Evolutionary conservation across 2,329 filamentous ascomycete genomes (phyloP).

Genomic region (Lasiodiplodia hormozganensis): DNA sequence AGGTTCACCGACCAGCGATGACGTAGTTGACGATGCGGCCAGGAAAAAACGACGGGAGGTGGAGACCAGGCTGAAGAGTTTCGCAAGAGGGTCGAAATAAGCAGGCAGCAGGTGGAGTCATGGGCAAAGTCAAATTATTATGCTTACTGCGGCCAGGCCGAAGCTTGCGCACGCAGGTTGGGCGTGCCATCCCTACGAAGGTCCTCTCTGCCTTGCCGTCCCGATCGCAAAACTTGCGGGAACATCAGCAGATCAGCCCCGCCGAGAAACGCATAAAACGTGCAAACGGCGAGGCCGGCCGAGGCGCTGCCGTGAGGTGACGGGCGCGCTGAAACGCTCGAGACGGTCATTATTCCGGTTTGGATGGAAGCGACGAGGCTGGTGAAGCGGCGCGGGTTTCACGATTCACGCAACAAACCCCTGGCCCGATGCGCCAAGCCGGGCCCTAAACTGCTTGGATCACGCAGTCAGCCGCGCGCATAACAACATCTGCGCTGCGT

Average conservation of each 20-base stretch:
- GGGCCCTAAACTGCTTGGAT: conserved; percentile 19
- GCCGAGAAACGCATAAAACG: conserved; percentile 2
- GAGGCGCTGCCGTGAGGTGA: not conserved
- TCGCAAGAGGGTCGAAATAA: conserved; percentile 10
- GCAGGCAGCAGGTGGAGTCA: not conserved
- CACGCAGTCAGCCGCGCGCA: conserved; percentile 1
- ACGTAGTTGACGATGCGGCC: not conserved
- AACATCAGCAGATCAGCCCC: not conserved
- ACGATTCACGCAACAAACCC: conserved; percentile 4
- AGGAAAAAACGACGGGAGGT: too few species aligned
- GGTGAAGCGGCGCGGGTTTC: conserved; percentile 17
- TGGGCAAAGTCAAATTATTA: conserved; percentile 20
- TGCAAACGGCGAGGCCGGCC: not conserved
- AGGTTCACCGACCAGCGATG: not conserved
- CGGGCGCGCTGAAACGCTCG: conserved; percentile 5
- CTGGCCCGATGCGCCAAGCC: conserved; percentile 7
- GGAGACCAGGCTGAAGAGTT: conserved; percentile 3
- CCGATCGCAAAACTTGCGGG: not conserved
- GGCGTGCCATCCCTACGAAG: not conserved
- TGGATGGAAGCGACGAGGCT: not conserved
- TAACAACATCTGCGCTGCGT: not conserved
- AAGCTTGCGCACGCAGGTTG: not conserved
- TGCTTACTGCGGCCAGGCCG: conserved; percentile 12
- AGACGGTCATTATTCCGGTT: conserved; percentile 11
- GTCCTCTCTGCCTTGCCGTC: not conserved